Percentiles rank a stretch among this genome's conserved stretches.
Conservation (phyloP, 2,329 filamentous ascomycete species). For the Bipolaris cookei region DNA sequence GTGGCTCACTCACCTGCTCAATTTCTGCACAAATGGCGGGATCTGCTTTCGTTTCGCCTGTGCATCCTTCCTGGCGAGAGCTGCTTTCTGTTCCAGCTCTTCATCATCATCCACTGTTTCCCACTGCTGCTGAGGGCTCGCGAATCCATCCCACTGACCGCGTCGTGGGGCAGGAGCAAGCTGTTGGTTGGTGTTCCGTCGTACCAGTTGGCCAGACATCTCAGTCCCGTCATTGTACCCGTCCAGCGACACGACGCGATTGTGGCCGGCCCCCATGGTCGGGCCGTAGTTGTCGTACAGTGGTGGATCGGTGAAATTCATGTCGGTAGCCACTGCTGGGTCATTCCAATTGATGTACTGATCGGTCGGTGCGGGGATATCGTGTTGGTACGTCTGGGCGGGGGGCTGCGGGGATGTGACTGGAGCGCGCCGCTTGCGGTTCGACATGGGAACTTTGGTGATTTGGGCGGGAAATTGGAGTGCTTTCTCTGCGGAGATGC, state of each 20-base stretch:
- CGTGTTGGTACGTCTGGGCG: conserved; percentile 57
- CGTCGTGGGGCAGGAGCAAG: conserved; percentile 48
- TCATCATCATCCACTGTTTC: conserved; percentile 72
- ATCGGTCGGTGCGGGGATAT: conserved; percentile 47
- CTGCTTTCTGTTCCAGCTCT: conserved; percentile 77
- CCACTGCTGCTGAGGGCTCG: conserved; percentile 53
- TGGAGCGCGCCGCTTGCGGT: conserved; percentile 75
- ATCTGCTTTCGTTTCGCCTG: conserved; percentile 93
- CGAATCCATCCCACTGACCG: conserved; percentile 50
- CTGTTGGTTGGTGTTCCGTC: conserved; percentile 56
- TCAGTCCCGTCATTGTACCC: conserved; percentile 34
- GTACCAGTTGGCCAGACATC: conserved; percentile 53
- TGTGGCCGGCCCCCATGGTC: conserved; percentile 30
- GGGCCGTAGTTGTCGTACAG: conserved; percentile 43
- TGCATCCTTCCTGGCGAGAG: conserved; percentile 83
- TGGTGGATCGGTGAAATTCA: conserved; percentile 47
- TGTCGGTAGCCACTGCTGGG: conserved; percentile 28
- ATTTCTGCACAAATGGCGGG: conserved; percentile 94
- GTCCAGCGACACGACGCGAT: conserved; percentile 44
- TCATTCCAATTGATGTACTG: conserved; percentile 49
- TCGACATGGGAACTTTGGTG: conserved; percentile 34
- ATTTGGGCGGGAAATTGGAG: too few species aligned
- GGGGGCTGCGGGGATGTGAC: conserved; percentile 70
- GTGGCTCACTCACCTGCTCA: conserved; percentile 78
- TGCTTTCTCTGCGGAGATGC: background rate